Evolutionary conservation across 1,284 basidiomycete genomes (phyloP), one percentile per base, ranked within the genome.

Genomic region (Boletellus sp.): DNA sequence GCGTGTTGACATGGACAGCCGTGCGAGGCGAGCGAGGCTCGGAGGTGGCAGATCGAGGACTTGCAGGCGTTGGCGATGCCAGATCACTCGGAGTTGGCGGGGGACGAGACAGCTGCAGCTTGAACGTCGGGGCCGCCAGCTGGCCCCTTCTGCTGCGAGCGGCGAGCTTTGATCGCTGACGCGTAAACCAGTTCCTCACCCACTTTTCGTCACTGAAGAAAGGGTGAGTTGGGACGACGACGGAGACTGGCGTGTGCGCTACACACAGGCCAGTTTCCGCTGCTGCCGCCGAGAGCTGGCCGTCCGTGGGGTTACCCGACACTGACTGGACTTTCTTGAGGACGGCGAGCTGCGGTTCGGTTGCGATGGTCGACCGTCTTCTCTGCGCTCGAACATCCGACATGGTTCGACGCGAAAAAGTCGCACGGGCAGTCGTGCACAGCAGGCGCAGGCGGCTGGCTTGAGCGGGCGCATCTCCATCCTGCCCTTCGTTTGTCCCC

Each of bases 201-300:
- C 65, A 67, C 36, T 55, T 57, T 26, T 62, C 50, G 51, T 68
- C 62, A 16, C 65, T 67, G 42, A 44, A 7, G 13, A 21, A 11
- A 35, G 30, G 24, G 44, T 52, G 12, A 54, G 55, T 51, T 37
- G 41, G 57, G 15, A 18, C 36, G 44, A 49, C 32, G 37, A n/a
- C 18, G 4, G 38, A 44, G 28, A 18, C 28, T n/a, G 42, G 44
- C 51, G 41, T 5, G 49, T 45, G 44, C 30, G 4, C 35, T 46
- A 69, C 68, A 57, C 58, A 67, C 65, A 67, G 44, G 47, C 65
- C 65, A 52, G 68, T 67, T 45, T 68, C 67, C 21, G 30, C 53
- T 12, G 54, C 66, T 5, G 44, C 64, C 8, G 58, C 58, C 39
- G 22, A 47, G 38, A 55, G 57, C 16, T 70, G 62, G 30, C 55